These are phyloP conservation scores for Hondaea fermentalgiana DNA, from an alignment of 108 stramenopile genomes.

Conservation along the genomic window DNA sequence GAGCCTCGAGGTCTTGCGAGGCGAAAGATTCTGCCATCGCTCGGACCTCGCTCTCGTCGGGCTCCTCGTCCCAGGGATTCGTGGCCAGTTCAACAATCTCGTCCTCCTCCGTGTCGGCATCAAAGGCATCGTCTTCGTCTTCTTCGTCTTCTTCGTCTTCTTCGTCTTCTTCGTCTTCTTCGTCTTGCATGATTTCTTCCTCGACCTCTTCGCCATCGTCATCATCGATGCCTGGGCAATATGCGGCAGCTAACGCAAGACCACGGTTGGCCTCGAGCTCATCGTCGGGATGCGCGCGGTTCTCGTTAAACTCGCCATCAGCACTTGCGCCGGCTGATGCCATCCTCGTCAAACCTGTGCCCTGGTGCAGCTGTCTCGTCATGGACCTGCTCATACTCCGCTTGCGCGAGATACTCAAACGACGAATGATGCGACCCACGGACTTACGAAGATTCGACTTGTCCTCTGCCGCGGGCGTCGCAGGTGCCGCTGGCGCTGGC, in stretches of 20 bases:
- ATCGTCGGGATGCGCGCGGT: not conserved
- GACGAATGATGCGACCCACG: not conserved
- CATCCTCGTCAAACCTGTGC: not conserved
- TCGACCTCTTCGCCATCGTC: not conserved
- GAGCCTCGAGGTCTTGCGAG: not conserved
- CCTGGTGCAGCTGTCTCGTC: not conserved
- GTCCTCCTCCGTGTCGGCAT: not conserved
- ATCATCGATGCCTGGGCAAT: not conserved
- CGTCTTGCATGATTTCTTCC: not conserved
- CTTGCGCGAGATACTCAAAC: not conserved
- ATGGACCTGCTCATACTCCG: not conserved
- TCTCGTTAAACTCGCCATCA: not conserved
- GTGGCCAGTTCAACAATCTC: not conserved
- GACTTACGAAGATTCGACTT: not conserved
- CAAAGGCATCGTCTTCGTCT: not conserved
- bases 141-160: not conserved
- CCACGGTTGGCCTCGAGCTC: not conserved
- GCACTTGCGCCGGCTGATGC: not conserved
- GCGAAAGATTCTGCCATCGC: not conserved
- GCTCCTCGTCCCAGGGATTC: not conserved
- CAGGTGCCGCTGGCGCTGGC: not conserved
- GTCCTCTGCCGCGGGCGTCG: not conserved
- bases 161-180: not conserved
- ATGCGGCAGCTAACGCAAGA: not conserved
- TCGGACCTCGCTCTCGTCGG: not conserved